Percentiles rank a stretch among this genome's conserved stretches.
These are phyloP conservation scores for Thraustochytrium sp. DNA, from an alignment of 352 stramenopile genomes.

Conservation along the genomic window DNA sequence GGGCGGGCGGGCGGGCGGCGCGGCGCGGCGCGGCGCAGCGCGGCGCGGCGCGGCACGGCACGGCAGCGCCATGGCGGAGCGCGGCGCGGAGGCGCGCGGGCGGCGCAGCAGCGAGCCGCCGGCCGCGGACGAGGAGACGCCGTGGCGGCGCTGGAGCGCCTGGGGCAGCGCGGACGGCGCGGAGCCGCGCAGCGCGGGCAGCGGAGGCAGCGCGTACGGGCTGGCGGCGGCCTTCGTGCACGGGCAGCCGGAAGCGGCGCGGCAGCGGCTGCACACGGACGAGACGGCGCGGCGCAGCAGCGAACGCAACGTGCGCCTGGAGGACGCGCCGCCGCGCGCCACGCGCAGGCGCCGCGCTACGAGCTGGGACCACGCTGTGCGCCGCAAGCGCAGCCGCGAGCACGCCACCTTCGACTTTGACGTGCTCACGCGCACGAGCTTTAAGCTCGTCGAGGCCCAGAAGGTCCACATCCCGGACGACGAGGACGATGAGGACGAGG, in stretches of 20 bases:
- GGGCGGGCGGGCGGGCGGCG: too few relatives aligned
- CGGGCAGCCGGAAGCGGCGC: not conserved
- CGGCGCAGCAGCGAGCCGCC: too few relatives aligned
- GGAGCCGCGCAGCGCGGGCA: not conserved
- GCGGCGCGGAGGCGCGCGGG: too few relatives aligned
- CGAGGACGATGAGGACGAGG: not conserved
- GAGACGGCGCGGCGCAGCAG: not conserved
- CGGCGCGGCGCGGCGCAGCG: too few relatives aligned
- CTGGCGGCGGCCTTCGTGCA: too few relatives aligned
- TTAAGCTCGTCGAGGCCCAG: not conserved
- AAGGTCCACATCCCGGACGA: conserved; percentile 36
- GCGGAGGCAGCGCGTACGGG: too few relatives aligned
- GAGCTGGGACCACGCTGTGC: not conserved
- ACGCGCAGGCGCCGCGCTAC: not conserved
- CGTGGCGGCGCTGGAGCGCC: too few relatives aligned
- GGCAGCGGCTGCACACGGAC: not conserved
- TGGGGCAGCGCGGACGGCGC: not conserved
- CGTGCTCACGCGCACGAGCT: conserved; percentile 13
- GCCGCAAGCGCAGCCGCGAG: not conserved
- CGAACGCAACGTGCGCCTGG: too few relatives aligned
- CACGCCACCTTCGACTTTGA: not conserved
- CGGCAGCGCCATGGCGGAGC: not conserved
- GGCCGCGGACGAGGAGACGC: too few relatives aligned
- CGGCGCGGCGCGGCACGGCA: too few relatives aligned
- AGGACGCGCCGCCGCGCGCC: not conserved